phyloP scores from a whole-genome alignment of 169 alveolate genomes.

The Plasmodium adleri region DNA sequence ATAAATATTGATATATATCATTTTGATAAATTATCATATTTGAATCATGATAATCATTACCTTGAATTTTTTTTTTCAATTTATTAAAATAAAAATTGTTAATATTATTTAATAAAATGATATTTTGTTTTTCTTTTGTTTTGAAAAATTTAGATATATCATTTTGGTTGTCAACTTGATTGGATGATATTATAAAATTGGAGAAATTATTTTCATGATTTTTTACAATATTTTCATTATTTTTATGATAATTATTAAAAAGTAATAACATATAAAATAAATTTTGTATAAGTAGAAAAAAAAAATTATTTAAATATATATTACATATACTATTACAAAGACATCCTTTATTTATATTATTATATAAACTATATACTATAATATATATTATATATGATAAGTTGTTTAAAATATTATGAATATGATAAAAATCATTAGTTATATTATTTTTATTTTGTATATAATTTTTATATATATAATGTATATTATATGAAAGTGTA shows the following conservation, averaged over 20 bases:
- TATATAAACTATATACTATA: constrained; percentile 27
- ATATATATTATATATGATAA: constrained; percentile 41
- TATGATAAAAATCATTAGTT: constrained; percentile 48
- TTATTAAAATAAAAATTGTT: constrained; percentile 33
- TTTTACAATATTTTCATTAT: neutral
- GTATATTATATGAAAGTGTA: constrained; percentile 64
- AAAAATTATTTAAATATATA: constrained; percentile 62
- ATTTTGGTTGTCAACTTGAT: constrained; percentile 5
- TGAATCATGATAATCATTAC: neutral
- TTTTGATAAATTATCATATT: constrained; percentile 6
- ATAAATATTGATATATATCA: constrained; percentile 64
- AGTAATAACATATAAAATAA: constrained; percentile 19
- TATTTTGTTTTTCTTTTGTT: neutral
- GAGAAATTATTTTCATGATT: neutral
- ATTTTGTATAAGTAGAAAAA: constrained; percentile 55
- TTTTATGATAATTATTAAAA: constrained; percentile 10
- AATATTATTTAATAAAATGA: constrained; percentile 21
- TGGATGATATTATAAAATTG: neutral
- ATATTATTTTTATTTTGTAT: constrained; percentile 31
- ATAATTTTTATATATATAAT: constrained; percentile 62
- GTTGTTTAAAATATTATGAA: constrained; percentile 43
- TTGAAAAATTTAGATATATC: neutral
- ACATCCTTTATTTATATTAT: constrained; percentile 31
- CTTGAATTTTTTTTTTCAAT: constrained; percentile 6
- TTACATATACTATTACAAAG: constrained; percentile 38